Evolutionary conservation across 2,329 filamentous ascomycete genomes (phyloP).

Genomic region (Hyphodiscus sp.): DNA sequence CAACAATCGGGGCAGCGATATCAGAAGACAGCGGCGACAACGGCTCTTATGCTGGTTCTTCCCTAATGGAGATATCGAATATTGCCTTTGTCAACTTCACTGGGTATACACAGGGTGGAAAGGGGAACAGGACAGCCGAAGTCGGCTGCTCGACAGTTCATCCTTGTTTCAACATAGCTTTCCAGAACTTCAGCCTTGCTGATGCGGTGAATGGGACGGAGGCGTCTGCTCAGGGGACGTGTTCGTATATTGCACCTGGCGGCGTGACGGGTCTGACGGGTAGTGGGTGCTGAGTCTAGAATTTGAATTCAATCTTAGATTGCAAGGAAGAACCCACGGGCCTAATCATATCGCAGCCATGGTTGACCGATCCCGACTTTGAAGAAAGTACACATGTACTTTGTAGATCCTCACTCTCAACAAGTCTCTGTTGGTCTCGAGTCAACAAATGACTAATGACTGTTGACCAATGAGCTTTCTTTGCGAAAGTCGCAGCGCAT

Average conservation of each 20-base stretch:
- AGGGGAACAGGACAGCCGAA: slow-evolving; percentile 31
- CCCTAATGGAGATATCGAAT: slow-evolving; percentile 43
- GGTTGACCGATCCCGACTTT: no score
- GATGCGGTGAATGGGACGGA: slow-evolving; percentile 11
- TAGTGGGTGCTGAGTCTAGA: slow-evolving; percentile 19
- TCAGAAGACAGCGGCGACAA: slow-evolving; percentile 44
- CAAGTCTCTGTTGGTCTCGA: no score
- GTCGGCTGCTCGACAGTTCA: slow-evolving; percentile 42
- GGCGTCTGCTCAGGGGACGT: slow-evolving; percentile 25
- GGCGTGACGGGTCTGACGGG: slow-evolving; percentile 29
- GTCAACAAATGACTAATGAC: no score
- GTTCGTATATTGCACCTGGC: slow-evolving; percentile 22
- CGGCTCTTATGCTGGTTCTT: slow-evolving; percentile 41
- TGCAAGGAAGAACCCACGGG: not conserved
- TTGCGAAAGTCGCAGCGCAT: no score
- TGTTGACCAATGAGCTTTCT: no score
- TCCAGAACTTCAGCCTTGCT: slow-evolving; percentile 34
- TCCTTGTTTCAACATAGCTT: slow-evolving; percentile 44
- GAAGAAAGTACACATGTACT: no score
- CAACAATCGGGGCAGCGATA: slow-evolving; percentile 38
- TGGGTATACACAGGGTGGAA: slow-evolving; percentile 35
- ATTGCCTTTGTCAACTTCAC: slow-evolving; percentile 46
- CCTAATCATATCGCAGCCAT: no score
- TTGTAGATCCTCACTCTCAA: no score
- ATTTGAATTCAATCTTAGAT: not conserved